phyloP scores from a whole-genome alignment of 805 yeast genomes.

The Pichia californica region DNA sequence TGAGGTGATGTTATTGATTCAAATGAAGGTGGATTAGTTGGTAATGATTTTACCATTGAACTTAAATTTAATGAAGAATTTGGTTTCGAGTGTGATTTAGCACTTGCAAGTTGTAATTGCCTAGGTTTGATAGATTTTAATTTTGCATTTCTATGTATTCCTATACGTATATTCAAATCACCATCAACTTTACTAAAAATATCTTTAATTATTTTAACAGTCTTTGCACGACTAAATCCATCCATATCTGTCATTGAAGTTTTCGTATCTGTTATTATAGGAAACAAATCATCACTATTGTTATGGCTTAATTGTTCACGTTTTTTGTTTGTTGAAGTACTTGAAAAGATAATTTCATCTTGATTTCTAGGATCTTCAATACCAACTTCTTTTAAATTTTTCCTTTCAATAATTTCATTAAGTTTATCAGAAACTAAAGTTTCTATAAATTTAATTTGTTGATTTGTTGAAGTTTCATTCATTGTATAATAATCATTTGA shows the following conservation, averaged over 20 bases:
- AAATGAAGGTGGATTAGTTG: too few species aligned
- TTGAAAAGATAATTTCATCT: constrained; percentile 14
- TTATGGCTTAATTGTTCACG: not conserved
- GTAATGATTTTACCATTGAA: not conserved
- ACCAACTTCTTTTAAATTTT: constrained; percentile 7
- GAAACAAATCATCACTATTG: not conserved
- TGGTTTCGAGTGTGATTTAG: not conserved
- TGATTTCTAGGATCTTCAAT: constrained; percentile 7
- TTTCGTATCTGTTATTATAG: constrained; percentile 5
- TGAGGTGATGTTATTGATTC: not conserved
- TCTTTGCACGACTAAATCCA: constrained; percentile 1
- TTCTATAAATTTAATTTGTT: constrained; percentile 13
- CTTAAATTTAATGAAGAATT: not conserved
- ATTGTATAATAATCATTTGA: not conserved
- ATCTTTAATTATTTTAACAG: constrained; percentile 9
- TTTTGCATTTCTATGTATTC: constrained; percentile 8
- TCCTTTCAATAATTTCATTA: constrained; percentile 11
- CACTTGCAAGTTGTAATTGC: constrained; percentile 2
- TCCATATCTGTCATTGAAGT: not conserved
- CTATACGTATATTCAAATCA: constrained; percentile 1
- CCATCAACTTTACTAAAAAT: constrained; percentile 15
- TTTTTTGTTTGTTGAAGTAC: constrained; percentile 3
- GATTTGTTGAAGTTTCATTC: constrained; percentile 6
- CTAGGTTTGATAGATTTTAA: constrained; percentile 12
- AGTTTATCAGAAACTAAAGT: constrained; percentile 11